Conservation (phyloP, 75 land plant genomes). For the Picea glauca region DNA sequence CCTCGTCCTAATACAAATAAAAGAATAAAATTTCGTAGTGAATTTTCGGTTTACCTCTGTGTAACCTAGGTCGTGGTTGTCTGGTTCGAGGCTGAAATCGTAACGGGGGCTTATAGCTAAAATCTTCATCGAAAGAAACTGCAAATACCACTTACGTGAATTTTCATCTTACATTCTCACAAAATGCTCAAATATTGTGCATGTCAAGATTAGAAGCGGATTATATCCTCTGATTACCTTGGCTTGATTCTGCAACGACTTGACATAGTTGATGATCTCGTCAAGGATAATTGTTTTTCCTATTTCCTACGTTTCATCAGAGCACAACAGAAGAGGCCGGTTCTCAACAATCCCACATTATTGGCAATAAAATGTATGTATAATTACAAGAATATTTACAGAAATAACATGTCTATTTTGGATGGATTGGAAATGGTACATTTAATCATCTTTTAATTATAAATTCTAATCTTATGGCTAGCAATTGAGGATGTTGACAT, state of each 20-base stretch:
- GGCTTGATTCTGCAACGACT: conserved; percentile 1
- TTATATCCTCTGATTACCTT: neutral
- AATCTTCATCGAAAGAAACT: conserved; percentile 4
- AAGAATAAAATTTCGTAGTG: too few species aligned
- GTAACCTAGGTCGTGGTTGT: neutral
- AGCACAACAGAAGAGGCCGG: neutral
- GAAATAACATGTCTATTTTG: neutral
- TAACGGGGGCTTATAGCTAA: neutral
- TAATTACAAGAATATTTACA: neutral
- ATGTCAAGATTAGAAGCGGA: neutral
- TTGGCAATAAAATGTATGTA: neutral
- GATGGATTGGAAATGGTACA: too few species aligned
- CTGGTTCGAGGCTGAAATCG: neutral
- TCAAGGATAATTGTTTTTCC: conserved; percentile 36
- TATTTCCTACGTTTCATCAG: conserved; percentile 4
- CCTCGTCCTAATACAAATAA: too few species aligned
- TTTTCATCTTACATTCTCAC: neutral
- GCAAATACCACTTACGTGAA: neutral
- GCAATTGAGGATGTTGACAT: too few species aligned
- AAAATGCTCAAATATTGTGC: neutral
- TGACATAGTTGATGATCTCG: conserved; percentile 33
- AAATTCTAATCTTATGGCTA: too few species aligned
- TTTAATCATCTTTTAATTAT: too few species aligned
- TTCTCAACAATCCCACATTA: neutral
- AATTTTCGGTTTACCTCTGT: neutral